Percentiles rank a stretch among this genome's conserved stretches.
phyloP scores from a whole-genome alignment of 2,329 filamentous ascomycete genomes.

The Alternaria hordeiaustralica region DNA sequence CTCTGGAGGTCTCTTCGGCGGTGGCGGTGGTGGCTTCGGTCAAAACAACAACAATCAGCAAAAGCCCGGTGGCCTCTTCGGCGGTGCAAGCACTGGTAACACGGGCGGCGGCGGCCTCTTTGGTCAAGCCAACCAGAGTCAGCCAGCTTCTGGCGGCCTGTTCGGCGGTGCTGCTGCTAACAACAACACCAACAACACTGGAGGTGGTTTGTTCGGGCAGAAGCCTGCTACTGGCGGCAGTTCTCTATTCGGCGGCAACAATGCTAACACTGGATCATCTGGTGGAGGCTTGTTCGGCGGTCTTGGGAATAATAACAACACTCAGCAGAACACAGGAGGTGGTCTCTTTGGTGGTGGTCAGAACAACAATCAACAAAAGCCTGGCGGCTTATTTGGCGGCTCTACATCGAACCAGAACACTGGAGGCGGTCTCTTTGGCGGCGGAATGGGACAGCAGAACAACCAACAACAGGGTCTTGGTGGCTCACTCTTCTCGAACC shows the following conservation, averaged over 20 bases:
- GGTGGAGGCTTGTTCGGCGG: conserved; percentile 46
- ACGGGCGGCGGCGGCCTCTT: conserved; percentile 60
- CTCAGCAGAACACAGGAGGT: conserved; percentile 40
- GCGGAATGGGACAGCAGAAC: conserved; percentile 46
- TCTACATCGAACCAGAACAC: conserved; percentile 49
- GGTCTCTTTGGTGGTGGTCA: conserved; percentile 49
- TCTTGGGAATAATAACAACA: conserved; percentile 40
- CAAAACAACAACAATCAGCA: conserved; percentile 45
- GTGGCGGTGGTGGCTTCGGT: conserved; percentile 45
- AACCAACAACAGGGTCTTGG: conserved; percentile 48
- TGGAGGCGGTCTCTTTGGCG: conserved; percentile 57
- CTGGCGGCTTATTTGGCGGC: conserved; percentile 51
- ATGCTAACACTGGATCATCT: conserved; percentile 23
- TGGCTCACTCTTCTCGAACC: conserved; percentile 53
- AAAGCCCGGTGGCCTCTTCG: conserved; percentile 50
- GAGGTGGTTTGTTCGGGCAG: conserved; percentile 51
- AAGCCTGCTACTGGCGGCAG: conserved; percentile 30
- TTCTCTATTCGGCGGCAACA: conserved; percentile 40
- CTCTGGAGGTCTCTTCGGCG: conserved; percentile 52
- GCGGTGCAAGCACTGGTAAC: conserved; percentile 34
- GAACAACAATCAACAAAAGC: conserved; percentile 54
- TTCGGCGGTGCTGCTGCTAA: conserved; percentile 59
- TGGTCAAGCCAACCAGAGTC: conserved; percentile 46
- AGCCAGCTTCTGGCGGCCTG: conserved; percentile 43
- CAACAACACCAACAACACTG: conserved; percentile 37